phyloP scores from a whole-genome alignment of 164 flowering plant genomes.

The Berberis vulgaris region DNA sequence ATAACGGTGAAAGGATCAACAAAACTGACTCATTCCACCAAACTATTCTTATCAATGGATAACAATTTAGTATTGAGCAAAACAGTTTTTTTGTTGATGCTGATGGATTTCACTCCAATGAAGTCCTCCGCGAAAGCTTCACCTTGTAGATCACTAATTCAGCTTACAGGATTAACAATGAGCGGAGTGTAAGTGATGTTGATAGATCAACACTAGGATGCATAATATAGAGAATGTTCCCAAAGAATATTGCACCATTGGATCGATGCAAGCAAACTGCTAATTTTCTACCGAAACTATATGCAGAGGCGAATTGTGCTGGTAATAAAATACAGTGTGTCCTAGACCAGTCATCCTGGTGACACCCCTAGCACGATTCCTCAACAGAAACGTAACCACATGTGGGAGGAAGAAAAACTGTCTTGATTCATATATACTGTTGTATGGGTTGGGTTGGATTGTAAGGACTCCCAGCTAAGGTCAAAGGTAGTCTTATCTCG shows the following conservation, averaged over 20 bases:
- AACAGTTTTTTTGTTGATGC: slow-evolving; percentile 17
- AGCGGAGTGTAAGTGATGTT: slow-evolving; percentile 8
- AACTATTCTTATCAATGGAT: slow-evolving; percentile 8
- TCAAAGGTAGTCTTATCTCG: too few relatives aligned
- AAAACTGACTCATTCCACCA: slow-evolving; percentile 22
- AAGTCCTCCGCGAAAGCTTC: slow-evolving; percentile 24
- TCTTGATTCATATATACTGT: too few relatives aligned
- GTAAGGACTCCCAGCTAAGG: too few relatives aligned
- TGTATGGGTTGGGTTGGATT: too few relatives aligned
- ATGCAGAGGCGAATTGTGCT: slow-evolving; percentile 18
- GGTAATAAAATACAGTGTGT: slow-evolving; percentile 15
- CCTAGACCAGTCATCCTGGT: slow-evolving; percentile 30
- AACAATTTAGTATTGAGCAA: slow-evolving; percentile 17
- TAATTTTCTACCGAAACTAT: slow-evolving; percentile 23
- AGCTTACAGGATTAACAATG: slow-evolving; percentile 14
- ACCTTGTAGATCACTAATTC: slow-evolving; percentile 1
- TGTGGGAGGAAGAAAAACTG: slow-evolving; percentile 14
- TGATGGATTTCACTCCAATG: slow-evolving; percentile 30
- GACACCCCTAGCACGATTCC: slow-evolving; percentile 18
- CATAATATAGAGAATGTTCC: slow-evolving; percentile 23
- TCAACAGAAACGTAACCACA: slow-evolving; percentile 14
- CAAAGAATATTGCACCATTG: slow-evolving; percentile 16
- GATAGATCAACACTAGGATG: slow-evolving; percentile 18
- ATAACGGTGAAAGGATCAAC: slow-evolving; percentile 17
- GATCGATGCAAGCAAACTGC: slow-evolving; percentile 12